Conservation (phyloP, 805 yeast species). For the Wickerhamiella lipophila region DNA sequence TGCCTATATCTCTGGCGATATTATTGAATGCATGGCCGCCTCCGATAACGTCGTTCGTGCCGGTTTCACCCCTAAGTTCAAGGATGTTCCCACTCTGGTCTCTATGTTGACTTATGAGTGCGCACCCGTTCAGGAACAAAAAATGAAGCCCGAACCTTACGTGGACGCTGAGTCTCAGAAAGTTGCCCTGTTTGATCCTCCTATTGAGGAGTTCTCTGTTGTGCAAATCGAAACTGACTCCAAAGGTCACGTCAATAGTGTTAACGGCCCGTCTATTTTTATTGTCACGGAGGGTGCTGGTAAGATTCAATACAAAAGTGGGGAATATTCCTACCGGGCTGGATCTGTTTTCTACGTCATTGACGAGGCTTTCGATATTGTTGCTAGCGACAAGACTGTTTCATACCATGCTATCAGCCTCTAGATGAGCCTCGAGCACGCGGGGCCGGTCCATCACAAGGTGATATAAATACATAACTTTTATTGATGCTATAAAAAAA, state of each 20-base stretch:
- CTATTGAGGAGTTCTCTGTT: conserved; percentile 94
- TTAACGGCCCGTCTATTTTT: conserved; percentile 79
- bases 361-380: conserved; percentile 60
- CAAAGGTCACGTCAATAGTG: conserved; percentile 41
- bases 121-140: conserved; percentile 85
- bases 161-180: conserved; percentile 30
- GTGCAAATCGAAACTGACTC: conserved; percentile 52
- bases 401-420: conserved; percentile 70
- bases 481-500: background rate
- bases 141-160: conserved; percentile 57
- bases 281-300: conserved; percentile 79
- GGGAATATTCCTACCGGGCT: conserved; percentile 39
- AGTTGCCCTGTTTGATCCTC: conserved; percentile 66
- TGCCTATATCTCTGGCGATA: conserved; percentile 94
- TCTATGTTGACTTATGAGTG: conserved; percentile 81
- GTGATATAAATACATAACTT: background rate
- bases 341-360: conserved; percentile 71
- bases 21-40: conserved; percentile 99
- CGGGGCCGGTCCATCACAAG: background rate
- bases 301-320: conserved; percentile 31
- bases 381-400: conserved; percentile 37
- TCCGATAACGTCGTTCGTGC: conserved; percentile 97
- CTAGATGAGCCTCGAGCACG: too few species aligned
- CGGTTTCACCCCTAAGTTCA: conserved; percentile 98
- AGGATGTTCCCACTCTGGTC: conserved; percentile 84